phyloP scores from a whole-genome alignment of 441 rosid species.

The Adansonia gregorii region DNA sequence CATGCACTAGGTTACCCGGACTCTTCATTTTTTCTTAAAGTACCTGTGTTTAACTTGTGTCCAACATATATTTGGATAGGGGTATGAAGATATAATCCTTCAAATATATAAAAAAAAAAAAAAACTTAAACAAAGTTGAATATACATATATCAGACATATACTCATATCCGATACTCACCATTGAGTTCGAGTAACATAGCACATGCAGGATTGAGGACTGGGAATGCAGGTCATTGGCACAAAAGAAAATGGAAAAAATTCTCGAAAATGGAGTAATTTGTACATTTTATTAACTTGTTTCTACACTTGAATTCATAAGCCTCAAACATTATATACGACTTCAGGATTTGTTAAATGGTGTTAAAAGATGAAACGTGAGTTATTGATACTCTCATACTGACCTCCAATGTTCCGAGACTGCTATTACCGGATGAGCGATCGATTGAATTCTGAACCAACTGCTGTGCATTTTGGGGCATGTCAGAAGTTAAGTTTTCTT shows the following conservation, averaged over 20 bases:
- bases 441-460: conserved; percentile 24
- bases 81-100: background rate
- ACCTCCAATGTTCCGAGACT: conserved; percentile 33
- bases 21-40: background rate
- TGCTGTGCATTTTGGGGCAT: conserved; percentile 26
- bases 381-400: conserved; percentile 16
- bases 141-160: background rate
- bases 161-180: background rate
- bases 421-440: conserved; percentile 21
- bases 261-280: background rate
- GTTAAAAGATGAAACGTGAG: background rate
- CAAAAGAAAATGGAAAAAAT: conserved; percentile 2
- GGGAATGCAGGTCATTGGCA: background rate
- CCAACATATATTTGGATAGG: background rate
- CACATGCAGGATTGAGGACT: too few relatives aligned
- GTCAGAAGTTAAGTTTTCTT: conserved; percentile 1
- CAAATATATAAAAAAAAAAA: background rate
- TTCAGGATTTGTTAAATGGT: background rate
- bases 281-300: background rate
- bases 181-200: background rate
- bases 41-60: background rate
- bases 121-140: background rate
- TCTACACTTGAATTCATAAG: background rate
- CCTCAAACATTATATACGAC: conserved; percentile 14
- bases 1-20: background rate